Conservation (phyloP, 1,284 basidiomycete species). For the Cutaneotrichosporon sp. region DNA sequence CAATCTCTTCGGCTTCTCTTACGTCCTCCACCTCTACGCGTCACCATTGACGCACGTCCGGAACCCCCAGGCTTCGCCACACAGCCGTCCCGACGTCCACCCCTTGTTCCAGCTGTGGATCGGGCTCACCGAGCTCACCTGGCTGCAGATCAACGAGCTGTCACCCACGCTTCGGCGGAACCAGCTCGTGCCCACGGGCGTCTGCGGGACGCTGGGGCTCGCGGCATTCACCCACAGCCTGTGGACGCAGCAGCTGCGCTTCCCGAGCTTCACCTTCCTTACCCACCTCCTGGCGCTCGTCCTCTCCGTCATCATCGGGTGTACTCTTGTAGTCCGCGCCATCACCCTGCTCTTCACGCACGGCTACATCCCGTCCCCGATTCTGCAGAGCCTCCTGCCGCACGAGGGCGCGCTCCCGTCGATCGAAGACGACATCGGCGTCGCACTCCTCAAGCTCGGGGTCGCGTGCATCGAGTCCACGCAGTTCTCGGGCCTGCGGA, state of each 20-base stretch:
- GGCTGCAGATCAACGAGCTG: constrained; percentile 49
- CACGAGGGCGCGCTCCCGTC: constrained; percentile 45
- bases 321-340: constrained; percentile 44
- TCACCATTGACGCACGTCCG: constrained; percentile 50
- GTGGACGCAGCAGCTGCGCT: constrained; percentile 37
- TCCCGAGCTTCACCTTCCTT: constrained; percentile 52
- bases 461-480: constrained; percentile 51
- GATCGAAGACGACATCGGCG: constrained; percentile 48
- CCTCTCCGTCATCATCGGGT: constrained; percentile 42
- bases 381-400: constrained; percentile 42
- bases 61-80: constrained; percentile 25
- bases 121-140: constrained; percentile 49
- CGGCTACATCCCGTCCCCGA: constrained; percentile 49
- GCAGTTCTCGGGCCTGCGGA: constrained; percentile 46
- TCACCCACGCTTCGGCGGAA: constrained; percentile 33
- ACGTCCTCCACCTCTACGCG: constrained; percentile 52
- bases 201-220: constrained; percentile 48
- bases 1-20: constrained; percentile 52
- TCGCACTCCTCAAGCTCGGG: constrained; percentile 49
- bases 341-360: constrained; percentile 50
- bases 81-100: constrained; percentile 48
- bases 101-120: constrained; percentile 51
- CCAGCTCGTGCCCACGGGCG: constrained; percentile 47
- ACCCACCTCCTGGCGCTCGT: constrained; percentile 50
- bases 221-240: constrained; percentile 47